phyloP scores from a whole-genome alignment of 805 yeast species.

The Priceomyces melissophilus region DNA sequence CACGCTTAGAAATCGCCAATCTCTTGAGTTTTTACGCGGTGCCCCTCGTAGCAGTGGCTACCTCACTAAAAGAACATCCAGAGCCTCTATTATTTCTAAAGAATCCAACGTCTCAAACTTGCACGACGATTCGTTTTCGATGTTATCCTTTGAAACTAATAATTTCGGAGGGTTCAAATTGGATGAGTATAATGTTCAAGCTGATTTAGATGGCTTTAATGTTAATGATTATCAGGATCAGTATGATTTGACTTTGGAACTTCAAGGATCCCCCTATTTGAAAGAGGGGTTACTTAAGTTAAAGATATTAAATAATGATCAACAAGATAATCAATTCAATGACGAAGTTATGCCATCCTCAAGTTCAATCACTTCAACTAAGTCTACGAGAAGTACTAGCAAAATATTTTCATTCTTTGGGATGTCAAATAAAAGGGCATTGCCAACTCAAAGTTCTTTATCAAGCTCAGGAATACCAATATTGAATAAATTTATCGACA shows the following conservation, averaged over 20 bases:
- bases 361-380: conserved; percentile 7
- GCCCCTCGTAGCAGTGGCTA: conserved; percentile 4
- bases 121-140: conserved; percentile 29
- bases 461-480: conserved; percentile 4
- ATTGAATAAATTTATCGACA: conserved; percentile 36
- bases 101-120: conserved; percentile 21
- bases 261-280: conserved; percentile 73
- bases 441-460: neutral
- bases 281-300: conserved; percentile 65
- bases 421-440: conserved; percentile 8
- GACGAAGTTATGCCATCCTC: conserved; percentile 6
- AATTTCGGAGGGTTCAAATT: conserved; percentile 13
- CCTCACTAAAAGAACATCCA: conserved; percentile 30
- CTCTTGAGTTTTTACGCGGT: conserved; percentile 22
- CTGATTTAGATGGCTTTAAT: conserved; percentile 34
- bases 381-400: conserved; percentile 16
- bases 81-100: conserved; percentile 30
- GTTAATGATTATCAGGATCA: conserved; percentile 43
- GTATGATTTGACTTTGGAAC: conserved; percentile 58
- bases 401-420: conserved; percentile 28
- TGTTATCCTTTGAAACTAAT: conserved; percentile 32
- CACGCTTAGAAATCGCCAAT: conserved; percentile 21
- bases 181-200: conserved; percentile 12
- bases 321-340: conserved; percentile 24
- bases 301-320: conserved; percentile 35